These are phyloP conservation scores for Benincasa hispida DNA, from an alignment of 306 rosid genomes.

Conservation along the genomic window DNA sequence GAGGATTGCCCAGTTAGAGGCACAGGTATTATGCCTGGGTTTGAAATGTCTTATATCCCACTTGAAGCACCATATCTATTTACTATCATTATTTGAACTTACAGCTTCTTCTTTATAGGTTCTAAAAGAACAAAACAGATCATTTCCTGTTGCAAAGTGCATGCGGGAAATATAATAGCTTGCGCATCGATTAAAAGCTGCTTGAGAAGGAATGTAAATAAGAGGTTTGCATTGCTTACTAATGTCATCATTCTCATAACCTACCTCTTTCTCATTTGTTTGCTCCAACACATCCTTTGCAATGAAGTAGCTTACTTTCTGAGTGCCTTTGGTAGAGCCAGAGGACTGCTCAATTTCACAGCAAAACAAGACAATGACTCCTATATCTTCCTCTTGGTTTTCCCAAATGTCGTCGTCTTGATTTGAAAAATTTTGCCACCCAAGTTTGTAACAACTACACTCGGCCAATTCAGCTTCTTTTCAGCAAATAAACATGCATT, in stretches of 20 bases:
- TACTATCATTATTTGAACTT: not conserved
- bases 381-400: not conserved
- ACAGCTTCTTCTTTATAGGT: constrained; percentile 25
- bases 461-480: not conserved
- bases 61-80: not conserved
- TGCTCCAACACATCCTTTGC: not conserved
- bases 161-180: constrained; percentile 22
- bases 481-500: not conserved
- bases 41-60: not conserved
- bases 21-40: constrained; percentile 41
- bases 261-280: not conserved
- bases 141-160: constrained; percentile 15
- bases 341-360: not conserved
- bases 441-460: not conserved
- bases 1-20: constrained; percentile 77
- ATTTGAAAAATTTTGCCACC: not conserved
- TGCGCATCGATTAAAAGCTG: constrained; percentile 10
- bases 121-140: constrained; percentile 25
- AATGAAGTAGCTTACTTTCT: not conserved
- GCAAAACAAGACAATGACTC: not conserved
- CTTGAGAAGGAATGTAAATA: constrained; percentile 4
- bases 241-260: not conserved
- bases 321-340: not conserved
- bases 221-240: constrained; percentile 24
- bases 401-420: not conserved